These are phyloP conservation scores for Botryosphaeria dothidea DNA, from an alignment of 2,329 filamentous ascomycete genomes.

Conservation along the genomic window DNA sequence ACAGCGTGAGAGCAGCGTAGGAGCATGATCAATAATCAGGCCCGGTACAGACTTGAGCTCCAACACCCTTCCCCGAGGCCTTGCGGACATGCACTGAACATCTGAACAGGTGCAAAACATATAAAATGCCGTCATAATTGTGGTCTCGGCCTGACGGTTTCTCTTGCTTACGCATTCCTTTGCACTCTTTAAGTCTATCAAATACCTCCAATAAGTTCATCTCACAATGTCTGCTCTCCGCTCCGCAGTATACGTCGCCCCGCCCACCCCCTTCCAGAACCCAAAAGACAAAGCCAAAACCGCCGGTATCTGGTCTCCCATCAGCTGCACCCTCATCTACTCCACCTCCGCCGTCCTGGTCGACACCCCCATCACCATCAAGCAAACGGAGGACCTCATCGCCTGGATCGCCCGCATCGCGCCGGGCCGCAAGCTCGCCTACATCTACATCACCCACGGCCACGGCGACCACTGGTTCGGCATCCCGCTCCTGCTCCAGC, in stretches of 20 bases:
- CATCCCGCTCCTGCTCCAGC: constrained; percentile 28
- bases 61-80: no score
- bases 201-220: background rate
- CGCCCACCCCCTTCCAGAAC: constrained; percentile 3
- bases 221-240: background rate
- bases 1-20: no score
- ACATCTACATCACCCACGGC: constrained; percentile 46
- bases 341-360: constrained; percentile 39
- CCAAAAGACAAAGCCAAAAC: background rate
- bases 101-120: no score
- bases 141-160: no score
- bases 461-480: constrained; percentile 47
- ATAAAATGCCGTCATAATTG: no score
- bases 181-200: no score
- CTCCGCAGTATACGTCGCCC: constrained; percentile 10
- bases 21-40: no score
- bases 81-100: no score
- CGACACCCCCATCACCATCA: constrained; percentile 37
- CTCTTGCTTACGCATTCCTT: no score
- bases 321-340: constrained; percentile 32
- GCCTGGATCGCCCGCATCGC: constrained; percentile 36
- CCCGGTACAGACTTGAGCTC: no score
- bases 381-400: constrained; percentile 33
- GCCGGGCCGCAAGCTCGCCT: constrained; percentile 29
- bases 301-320: constrained; percentile 16